Evolutionary conservation across 495 filamentous ascomycete genomes (phyloP), one percentile per base, ranked within the genome.

Genomic region (Xylaria grammica): DNA sequence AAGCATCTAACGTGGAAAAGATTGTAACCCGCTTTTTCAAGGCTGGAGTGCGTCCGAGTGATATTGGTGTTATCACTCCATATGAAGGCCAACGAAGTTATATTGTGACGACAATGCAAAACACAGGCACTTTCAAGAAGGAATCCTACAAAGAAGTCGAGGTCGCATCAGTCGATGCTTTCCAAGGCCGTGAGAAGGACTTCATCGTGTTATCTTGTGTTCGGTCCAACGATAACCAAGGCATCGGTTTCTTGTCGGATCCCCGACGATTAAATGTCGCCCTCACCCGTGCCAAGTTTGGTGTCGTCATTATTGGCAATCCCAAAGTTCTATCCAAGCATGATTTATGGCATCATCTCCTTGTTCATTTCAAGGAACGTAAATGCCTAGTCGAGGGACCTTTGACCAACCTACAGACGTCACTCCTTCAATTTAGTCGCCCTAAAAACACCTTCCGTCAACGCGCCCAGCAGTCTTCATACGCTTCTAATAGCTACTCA

Each of bases 51-150:
- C 89, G 92, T 69, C 94, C 95, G 1, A 79, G 81, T 42, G 92
- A 91, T 65, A 98, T 99, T 73, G 95, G 95, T 80, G 94, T 99
- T 72, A 98, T 99, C 67, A 99, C 95, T 20, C 95, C 95, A 19
- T 99, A 99, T 75, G 95, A 99, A 79, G 95, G 95, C 55, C 95
- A 99, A 79, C 90, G 95, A 59, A 97, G 94, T 77, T 99, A 96
- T 74, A 93, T 99, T 66, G 95, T 99, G 55, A 96, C 91, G 73
- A 97, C 94, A 8, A 99, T 99, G 95, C 96, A 98, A 77, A 91
- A 94, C 62, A 96, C 89, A 38, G 95, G 95, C 22, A 95, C 90
- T 1, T 97, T 97, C 84, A 96, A 95, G 80, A 99, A 99, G 78
- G 95, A 99, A 72, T 88, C 90, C 52, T 99, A 99, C 82, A 98